phyloP scores from a whole-genome alignment of 2,329 filamentous ascomycete genomes.

The Cordyceps militaris region DNA sequence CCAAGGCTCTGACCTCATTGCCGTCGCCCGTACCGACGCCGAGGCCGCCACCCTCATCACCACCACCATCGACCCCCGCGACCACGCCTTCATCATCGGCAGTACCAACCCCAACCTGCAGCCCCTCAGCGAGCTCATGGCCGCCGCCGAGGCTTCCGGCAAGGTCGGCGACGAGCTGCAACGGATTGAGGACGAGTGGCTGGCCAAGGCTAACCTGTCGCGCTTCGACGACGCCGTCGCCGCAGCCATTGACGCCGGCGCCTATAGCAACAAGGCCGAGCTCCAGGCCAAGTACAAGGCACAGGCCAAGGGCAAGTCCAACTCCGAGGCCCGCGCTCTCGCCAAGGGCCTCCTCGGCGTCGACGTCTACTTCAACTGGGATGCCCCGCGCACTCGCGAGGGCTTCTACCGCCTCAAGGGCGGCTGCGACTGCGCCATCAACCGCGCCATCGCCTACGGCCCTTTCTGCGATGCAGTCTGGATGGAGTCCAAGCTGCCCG shows the following conservation, averaged over 20 bases:
- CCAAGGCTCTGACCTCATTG: conserved; percentile 71
- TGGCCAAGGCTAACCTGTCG: conserved; percentile 68
- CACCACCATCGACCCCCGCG: conserved; percentile 89
- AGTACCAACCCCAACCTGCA: conserved; percentile 77
- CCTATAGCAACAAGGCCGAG: conserved; percentile 59
- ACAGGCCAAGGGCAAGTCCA: conserved; percentile 74
- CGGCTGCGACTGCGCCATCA: conserved; percentile 84
- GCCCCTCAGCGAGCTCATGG: conserved; percentile 86
- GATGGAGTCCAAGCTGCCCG: conserved; percentile 98
- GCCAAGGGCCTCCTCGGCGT: conserved; percentile 70
- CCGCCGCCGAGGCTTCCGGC: conserved; percentile 72
- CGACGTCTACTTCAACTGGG: conserved; percentile 92
- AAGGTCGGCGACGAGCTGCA: conserved; percentile 78
- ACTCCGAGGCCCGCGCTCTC: conserved; percentile 71
- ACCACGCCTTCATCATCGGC: conserved; percentile 90
- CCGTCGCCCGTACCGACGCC: conserved; percentile 90
- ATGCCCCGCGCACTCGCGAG: conserved; percentile 84
- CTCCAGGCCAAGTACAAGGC: conserved; percentile 61
- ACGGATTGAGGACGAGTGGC: conserved; percentile 87
- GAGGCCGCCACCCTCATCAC: conserved; percentile 97
- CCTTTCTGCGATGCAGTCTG: conserved; percentile 95
- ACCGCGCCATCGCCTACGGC: conserved; percentile 83
- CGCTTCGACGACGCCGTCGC: conserved; percentile 87
- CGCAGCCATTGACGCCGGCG: conserved; percentile 67
- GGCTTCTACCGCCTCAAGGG: conserved; percentile 92